Evolutionary conservation across 116 monocot species (phyloP), one percentile per base, ranked within the genome.

Genomic region (Cymodocea nodosa): DNA sequence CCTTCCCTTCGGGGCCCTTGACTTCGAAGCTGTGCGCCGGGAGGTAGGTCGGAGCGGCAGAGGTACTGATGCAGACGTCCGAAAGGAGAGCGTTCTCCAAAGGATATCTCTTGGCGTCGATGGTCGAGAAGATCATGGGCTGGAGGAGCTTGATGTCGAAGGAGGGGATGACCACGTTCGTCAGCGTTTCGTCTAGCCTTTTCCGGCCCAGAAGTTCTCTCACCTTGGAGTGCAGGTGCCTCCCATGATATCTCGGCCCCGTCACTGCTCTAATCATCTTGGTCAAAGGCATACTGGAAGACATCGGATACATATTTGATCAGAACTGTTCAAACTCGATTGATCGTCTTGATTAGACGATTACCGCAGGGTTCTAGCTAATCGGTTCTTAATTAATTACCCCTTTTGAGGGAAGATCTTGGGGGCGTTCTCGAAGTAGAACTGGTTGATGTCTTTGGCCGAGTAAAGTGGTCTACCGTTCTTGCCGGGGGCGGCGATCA

Each of bases 81-180:
- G 74, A 59, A 15, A 72, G 30, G 22, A 56, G 65, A 5, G 72
- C 56, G 40, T 72, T 64, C 50, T 59, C 50, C 20, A 50, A 44
- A 9, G 56, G 25, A 17, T 74, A 44, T 17, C 23, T 52, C 40
- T 63, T 71, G 17, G 71, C 67, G 67, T 76, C 71, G 55, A 66
- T 77, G 15, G 56, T 65, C 2, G 76, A 70, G 62, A 81, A 81
- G 50, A 81, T 69, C 30, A 65, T 70, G 0, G 81, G 81, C 20
- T 81, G 81, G 16, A 81, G 65, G 6, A 50, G 48, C 51, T 70
- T 76, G 57, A 81, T 81, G 59, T 81, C 81, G 35, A 81, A 81
- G 12, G 81, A 18, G 9, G 76, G 81, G 51, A 81, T 66, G 4
- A 76, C 76, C 2, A 81, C 70, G 15, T 74, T 68, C 2, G 73